Percentiles rank a stretch among this genome's conserved stretches.
phyloP scores from a whole-genome alignment of 1,139 yeast genomes.

The Lodderomyces orthopsilosis region DNA sequence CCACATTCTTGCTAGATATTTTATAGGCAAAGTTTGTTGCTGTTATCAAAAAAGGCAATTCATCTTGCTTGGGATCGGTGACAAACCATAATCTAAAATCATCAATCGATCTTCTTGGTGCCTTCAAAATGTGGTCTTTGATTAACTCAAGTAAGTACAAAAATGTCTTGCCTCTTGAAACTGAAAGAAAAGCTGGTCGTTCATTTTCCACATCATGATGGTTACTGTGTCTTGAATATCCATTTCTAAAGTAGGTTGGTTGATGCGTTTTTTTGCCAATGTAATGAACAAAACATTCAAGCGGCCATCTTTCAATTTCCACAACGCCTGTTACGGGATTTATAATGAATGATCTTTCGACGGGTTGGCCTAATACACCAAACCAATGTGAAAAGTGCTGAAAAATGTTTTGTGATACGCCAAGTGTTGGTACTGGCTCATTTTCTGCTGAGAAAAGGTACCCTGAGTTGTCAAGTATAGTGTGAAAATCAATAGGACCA shows the following conservation, averaged over 20 bases:
- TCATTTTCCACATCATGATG: slow-evolving; percentile 13
- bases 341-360: slow-evolving; percentile 43
- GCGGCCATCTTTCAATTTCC: slow-evolving; percentile 51
- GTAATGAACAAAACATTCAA: slow-evolving; percentile 49
- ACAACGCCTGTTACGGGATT: slow-evolving; percentile 36
- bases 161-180: slow-evolving; percentile 37
- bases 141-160: slow-evolving; percentile 30
- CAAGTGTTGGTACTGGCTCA: slow-evolving; percentile 28
- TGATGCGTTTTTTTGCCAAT: slow-evolving; percentile 27
- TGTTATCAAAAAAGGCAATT: slow-evolving; percentile 24
- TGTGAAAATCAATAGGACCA: slow-evolving; percentile 34
- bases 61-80: slow-evolving; percentile 19
- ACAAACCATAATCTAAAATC: slow-evolving; percentile 42
- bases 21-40: slow-evolving; percentile 30
- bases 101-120: slow-evolving; percentile 14
- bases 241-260: slow-evolving; percentile 14
- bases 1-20: slow-evolving; percentile 29
- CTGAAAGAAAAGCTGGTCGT: slow-evolving; percentile 17
- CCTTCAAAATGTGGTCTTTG: slow-evolving; percentile 19
- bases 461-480: slow-evolving; percentile 32
- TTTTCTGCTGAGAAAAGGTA: slow-evolving; percentile 27
- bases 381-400: slow-evolving; percentile 50
- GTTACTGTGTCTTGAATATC: slow-evolving; percentile 4
- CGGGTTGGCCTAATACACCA: slow-evolving; percentile 46
- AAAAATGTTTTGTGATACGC: slow-evolving; percentile 44